Base-by-base conservation (phyloP, 176 grass and related monocot species). In the Avena sativa region DNA sequence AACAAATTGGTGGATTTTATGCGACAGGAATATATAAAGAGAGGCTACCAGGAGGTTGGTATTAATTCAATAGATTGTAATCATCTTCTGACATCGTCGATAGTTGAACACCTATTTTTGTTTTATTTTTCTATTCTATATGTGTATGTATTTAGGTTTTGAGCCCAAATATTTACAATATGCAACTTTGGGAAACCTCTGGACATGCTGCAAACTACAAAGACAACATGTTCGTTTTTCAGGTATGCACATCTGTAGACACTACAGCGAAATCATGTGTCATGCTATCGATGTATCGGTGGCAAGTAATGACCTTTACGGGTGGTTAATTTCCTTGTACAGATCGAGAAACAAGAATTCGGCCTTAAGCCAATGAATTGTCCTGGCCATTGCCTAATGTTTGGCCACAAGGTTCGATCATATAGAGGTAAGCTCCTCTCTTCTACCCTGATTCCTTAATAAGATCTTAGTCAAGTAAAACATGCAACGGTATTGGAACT, bases 281-380 rank as follows among this genome's bases (percentile, higher is more conserved):
- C 17, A 63, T 78, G 40, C 46, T 74, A 26, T 43, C 43, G 25
- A 76, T 68, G 38, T n/a, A 70, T 46, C 3, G 7, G 26, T 9
- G 1, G 2, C 5, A 6, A 51, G 14, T 40, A 52, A 66, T 32
- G 30, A 74, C 14, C 4, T 74, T 0, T 44, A 72, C 12, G 65
- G 56, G 2, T 82, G 8, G 36, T 66, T 81, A 5, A 82, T 64
- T 30, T 64, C 71, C 57, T 65, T 79, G 44, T 90, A 67, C 79
- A 99, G 94, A 88, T 99, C 23, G 97, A 99, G 89, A 99, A 96
- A 76, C 94, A 99, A 78, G 97, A 96, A 86, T 99, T 99, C 81
- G 97, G 94, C 87, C 94, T 99, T 70, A 99, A 99, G 88, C 97
- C 97, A 84, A 99, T 99, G 97, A 99, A 99, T 89, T 99, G 97